phyloP scores from a whole-genome alignment of 2,329 filamentous ascomycete species.

The Trichoderma sp. region DNA sequence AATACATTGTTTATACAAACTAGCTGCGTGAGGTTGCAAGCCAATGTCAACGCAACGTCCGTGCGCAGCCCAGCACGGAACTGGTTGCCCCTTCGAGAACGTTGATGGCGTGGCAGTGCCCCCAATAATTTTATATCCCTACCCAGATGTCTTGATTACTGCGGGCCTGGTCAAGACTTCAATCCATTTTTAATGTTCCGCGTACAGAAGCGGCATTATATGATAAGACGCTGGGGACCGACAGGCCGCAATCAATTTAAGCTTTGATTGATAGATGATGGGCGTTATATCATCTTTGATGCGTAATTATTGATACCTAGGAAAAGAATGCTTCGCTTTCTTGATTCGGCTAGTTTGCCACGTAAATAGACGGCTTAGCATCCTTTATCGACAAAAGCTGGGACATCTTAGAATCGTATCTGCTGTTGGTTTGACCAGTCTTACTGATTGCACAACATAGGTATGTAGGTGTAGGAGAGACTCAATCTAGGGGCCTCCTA shows the following conservation, averaged over 20 bases:
- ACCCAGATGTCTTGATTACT: not conserved
- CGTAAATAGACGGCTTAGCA: no score
- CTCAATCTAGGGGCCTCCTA: not conserved
- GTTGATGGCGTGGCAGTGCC: not conserved
- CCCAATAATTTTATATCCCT: not conserved
- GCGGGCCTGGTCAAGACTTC: not conserved
- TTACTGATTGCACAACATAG: not conserved
- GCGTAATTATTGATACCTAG: not conserved
- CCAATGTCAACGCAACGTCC: not conserved
- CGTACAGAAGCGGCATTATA: not conserved
- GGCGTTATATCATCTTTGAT: not conserved
- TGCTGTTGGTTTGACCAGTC: not conserved
- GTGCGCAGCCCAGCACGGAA: not conserved
- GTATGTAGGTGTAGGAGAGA: conserved; percentile 3
- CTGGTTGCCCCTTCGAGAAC: not conserved
- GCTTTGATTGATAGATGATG: not conserved
- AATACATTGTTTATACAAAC: not conserved
- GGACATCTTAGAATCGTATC: not conserved
- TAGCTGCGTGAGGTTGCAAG: not conserved
- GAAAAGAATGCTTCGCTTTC: not conserved
- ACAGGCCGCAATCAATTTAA: not conserved
- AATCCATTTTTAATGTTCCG: not conserved
- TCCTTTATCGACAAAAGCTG: not conserved
- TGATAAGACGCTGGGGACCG: not conserved
- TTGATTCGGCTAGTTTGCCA: not conserved